These are phyloP conservation scores for Oidiodendron maius DNA, from an alignment of 495 filamentous ascomycete species.

Conservation along the genomic window DNA sequence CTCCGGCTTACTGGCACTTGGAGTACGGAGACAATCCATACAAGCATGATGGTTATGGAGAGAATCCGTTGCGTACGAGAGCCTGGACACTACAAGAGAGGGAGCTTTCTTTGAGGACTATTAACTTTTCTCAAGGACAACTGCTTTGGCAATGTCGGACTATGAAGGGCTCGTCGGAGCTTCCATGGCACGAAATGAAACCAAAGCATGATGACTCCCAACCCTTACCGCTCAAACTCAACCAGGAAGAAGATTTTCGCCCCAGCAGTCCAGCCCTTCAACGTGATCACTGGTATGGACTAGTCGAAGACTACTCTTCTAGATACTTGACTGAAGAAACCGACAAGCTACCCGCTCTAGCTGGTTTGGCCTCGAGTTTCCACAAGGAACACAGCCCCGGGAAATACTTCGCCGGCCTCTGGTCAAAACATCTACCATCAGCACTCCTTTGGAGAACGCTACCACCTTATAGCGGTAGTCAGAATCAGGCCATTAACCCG, in stretches of 20 bases:
- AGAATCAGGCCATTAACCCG: neutral
- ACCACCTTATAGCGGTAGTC: neutral
- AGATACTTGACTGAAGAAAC: neutral
- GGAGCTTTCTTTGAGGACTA: neutral
- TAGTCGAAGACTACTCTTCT: neutral
- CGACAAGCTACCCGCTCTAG: neutral
- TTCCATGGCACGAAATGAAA: neutral
- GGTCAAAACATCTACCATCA: neutral
- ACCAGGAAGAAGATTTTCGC: neutral
- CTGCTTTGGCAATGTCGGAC: neutral
- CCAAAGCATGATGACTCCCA: neutral
- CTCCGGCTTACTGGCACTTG: neutral
- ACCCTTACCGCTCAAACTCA: neutral
- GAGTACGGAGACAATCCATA: neutral
- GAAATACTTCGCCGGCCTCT: neutral
- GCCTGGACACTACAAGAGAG: neutral
- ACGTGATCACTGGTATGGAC: neutral
- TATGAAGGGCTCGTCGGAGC: neutral
- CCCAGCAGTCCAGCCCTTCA: neutral
- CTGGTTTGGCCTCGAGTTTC: neutral
- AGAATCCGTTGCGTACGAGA: neutral
- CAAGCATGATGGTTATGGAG: neutral
- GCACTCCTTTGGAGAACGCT: neutral
- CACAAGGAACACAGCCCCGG: neutral
- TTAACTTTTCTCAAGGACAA: neutral